These are phyloP conservation scores for Dioscorea alata DNA, from an alignment of 106 monocot genomes.

Conservation along the genomic window DNA sequence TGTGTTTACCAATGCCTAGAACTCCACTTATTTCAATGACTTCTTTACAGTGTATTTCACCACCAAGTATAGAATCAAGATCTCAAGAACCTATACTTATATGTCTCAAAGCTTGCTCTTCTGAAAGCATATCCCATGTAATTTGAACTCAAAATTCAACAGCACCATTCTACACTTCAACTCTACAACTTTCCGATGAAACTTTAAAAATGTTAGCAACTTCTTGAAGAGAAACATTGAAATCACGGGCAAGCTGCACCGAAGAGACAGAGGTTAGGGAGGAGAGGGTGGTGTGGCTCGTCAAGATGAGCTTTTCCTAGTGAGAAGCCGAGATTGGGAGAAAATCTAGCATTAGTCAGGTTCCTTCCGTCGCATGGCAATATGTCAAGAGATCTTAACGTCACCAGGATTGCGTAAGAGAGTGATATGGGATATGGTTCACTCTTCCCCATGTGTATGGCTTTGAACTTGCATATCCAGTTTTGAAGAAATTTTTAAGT, in stretches of 20 bases:
- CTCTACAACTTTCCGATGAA: constrained; percentile 17
- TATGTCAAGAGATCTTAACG: constrained; percentile 30
- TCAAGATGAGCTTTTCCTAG: constrained; percentile 29
- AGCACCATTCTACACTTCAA: constrained; percentile 10
- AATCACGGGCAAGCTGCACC: constrained; percentile 33
- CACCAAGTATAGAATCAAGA: constrained; percentile 81
- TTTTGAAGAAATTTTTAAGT: constrained; percentile 14
- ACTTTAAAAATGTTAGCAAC: constrained; percentile 28
- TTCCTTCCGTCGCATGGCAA: constrained; percentile 24
- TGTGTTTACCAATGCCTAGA: constrained; percentile 97
- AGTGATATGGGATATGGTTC: background rate
- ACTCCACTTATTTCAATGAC: constrained; percentile 99
- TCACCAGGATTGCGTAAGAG: constrained; percentile 50
- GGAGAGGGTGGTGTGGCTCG: constrained; percentile 27
- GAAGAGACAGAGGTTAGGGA: constrained; percentile 33
- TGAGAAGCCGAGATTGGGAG: constrained; percentile 24
- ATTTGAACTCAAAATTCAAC: constrained; percentile 46
- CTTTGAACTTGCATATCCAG: constrained; percentile 45
- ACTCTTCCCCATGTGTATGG: constrained; percentile 20
- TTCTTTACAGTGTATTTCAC: constrained; percentile 89
- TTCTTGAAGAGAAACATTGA: constrained; percentile 39
- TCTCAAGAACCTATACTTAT: constrained; percentile 77
- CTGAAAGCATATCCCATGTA: constrained; percentile 94
- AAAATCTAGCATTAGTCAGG: constrained; percentile 18
- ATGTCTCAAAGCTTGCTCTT: constrained; percentile 62